A percentile compares a stretch with the other conserved stretches of the same genome.
phyloP scores from a whole-genome alignment of 129 eudicot species.

The Logfia minima region DNA sequence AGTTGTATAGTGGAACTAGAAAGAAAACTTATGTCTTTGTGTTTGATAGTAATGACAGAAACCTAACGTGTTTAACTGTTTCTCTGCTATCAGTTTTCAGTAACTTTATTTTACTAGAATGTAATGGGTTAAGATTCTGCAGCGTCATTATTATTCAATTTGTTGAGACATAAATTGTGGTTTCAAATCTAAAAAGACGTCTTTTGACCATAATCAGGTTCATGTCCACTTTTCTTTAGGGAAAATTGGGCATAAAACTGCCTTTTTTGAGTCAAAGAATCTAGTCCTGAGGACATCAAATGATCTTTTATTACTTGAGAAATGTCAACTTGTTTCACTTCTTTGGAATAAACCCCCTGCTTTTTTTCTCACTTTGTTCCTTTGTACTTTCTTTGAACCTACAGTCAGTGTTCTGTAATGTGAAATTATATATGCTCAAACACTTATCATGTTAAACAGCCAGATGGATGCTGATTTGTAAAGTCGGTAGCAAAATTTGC shows the following conservation, averaged over 20 bases:
- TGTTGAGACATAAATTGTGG: not conserved
- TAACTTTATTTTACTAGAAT: slow-evolving; percentile 30
- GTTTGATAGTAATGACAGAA: not conserved
- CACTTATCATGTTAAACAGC: not conserved
- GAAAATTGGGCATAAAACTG: not conserved
- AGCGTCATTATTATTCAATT: too few relatives aligned
- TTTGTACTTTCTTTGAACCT: not conserved
- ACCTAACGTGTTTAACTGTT: not conserved
- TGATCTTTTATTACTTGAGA: not conserved
- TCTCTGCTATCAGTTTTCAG: not conserved
- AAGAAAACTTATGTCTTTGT: not conserved
- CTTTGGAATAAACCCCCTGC: not conserved
- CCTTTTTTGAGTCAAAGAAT: not conserved
- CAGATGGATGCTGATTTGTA: not conserved
- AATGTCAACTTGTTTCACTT: not conserved
- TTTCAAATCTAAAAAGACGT: not conserved
- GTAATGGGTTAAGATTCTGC: not conserved
- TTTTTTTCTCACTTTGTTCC: not conserved
- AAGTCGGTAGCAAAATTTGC: not conserved
- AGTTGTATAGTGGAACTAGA: slow-evolving; percentile 21
- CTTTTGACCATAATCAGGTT: not conserved
- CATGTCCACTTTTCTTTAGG: not conserved
- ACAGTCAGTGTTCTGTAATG: not conserved
- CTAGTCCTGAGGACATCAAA: not conserved
- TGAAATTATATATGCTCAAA: not conserved